phyloP scores from a whole-genome alignment of 495 filamentous ascomycete genomes.

The Ascobolus immersus region DNA sequence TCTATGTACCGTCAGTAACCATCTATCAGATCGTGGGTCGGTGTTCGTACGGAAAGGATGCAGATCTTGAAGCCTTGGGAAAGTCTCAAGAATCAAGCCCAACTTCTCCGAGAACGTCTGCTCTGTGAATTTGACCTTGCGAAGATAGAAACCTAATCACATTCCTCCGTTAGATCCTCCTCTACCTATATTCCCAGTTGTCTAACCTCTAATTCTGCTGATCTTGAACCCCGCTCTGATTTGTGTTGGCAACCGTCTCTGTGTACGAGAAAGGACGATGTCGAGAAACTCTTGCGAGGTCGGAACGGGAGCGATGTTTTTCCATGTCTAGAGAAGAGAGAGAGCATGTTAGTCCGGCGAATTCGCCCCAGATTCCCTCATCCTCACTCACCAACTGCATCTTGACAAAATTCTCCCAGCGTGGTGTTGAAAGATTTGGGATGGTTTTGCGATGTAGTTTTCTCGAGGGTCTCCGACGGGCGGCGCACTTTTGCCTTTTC shows the following conservation, averaged over 20 bases:
- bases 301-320: constrained; percentile 65
- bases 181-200: constrained; percentile 11
- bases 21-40: constrained; percentile 8
- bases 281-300: constrained; percentile 89
- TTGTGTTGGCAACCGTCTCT: constrained; percentile 82
- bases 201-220: constrained; percentile 58
- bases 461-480: too few species aligned
- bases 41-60: constrained; percentile 79
- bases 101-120: constrained; percentile 94
- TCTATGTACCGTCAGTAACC: constrained; percentile 20
- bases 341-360: background rate
- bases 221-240: constrained; percentile 94
- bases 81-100: constrained; percentile 64
- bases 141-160: constrained; percentile 57
- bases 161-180: background rate
- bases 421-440: too few species aligned
- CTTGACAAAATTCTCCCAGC: too few species aligned
- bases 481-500: too few species aligned
- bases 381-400: background rate
- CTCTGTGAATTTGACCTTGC: constrained; percentile 97
- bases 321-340: constrained; percentile 21
- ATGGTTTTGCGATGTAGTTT: too few species aligned
- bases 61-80: constrained; percentile 81
- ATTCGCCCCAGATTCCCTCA: background rate
- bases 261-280: constrained; percentile 82